Evolutionary conservation across 768 basidiomycete genomes (phyloP), one percentile per base, ranked within the genome.

Genomic region (Suillus placidus): DNA sequence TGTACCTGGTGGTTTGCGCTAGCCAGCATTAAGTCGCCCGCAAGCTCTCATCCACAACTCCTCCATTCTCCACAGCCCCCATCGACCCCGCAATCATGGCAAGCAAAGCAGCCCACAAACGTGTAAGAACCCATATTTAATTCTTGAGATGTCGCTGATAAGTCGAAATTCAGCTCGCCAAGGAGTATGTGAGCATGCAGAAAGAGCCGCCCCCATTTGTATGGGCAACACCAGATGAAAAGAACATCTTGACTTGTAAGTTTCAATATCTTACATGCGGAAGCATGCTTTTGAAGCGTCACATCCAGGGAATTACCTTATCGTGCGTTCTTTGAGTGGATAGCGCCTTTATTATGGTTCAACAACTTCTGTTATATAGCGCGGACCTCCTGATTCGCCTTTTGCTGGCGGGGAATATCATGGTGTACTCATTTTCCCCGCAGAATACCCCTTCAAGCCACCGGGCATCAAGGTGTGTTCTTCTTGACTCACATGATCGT

Each of bases 371-470:
- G 18, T 63, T 30, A 34, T 58, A 12, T 71, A 97, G 92, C 91
- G 94, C 57, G 97, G 97, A 3, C 97, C 97, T 23, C 90, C 95
- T 51, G 96, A 97, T 76, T 92, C 93, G 45, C 92, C 95, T 6
- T 99, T 88, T 71, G 83, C 84, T 35, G 95, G 91, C 32, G 97
- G 97, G 72, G 97, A 99, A 77, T 98, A 95, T 75, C 93, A 97
- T 68, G 97, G 96, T 1, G 85, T 94, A 23, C 88, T 99, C 62
- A 81, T 94, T 45, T 99, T 99, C 73, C 95, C 96, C 4, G 80
- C 92, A 14, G 96, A 98, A 79, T 99, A 98, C 76, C 94, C 93
- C 3, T 97, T 97, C 82, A 97, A 95, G 77, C 95, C 95, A 0
- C 96, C 95, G 61, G 95, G 95, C 63, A 95, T 99, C 80, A 97